phyloP scores from a whole-genome alignment of 2,329 filamentous ascomycete species.

The Ophiostoma montium region DNA sequence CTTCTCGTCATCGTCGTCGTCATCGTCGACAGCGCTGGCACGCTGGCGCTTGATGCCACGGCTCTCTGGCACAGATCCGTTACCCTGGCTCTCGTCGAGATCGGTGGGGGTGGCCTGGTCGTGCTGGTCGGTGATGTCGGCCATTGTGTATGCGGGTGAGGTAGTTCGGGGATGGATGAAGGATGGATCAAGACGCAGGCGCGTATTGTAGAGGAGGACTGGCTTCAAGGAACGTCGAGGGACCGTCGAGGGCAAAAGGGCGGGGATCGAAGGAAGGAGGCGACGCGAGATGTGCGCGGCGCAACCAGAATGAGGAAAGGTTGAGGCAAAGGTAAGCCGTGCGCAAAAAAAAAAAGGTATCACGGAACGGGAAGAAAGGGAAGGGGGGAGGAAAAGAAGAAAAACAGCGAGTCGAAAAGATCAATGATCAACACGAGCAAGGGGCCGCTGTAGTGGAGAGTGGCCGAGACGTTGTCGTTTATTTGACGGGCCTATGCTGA shows the following conservation, averaged over 20 bases:
- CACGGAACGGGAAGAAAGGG: conserved; percentile 25
- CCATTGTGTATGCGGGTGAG: conserved; percentile 35
- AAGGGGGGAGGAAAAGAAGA: conserved; percentile 3
- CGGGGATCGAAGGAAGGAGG: not conserved
- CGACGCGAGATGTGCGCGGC: not conserved
- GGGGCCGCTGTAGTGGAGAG: conserved; percentile 35
- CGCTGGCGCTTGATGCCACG: conserved; percentile 85
- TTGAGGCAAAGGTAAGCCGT: not conserved
- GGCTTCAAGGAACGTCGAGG: not conserved
- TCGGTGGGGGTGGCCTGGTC: conserved; percentile 62
- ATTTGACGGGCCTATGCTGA: conserved; percentile 46
- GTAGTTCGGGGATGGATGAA: not conserved
- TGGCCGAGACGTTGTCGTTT: conserved; percentile 40
- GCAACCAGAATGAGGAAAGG: not conserved
- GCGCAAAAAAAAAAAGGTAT: conserved; percentile 21
- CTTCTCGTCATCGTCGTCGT: conserved; percentile 97
- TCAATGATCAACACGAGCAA: conserved; percentile 2
- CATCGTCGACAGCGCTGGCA: conserved; percentile 72
- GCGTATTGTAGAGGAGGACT: not conserved
- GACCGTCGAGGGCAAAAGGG: not conserved
- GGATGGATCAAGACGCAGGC: not conserved
- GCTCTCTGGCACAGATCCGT: conserved; percentile 47
- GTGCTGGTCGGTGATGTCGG: conserved; percentile 67
- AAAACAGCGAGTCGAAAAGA: conserved; percentile 2
- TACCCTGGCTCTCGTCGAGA: conserved; percentile 67